Conservation (phyloP, 2,329 filamentous ascomycete species). For the Xylaria sp. region DNA sequence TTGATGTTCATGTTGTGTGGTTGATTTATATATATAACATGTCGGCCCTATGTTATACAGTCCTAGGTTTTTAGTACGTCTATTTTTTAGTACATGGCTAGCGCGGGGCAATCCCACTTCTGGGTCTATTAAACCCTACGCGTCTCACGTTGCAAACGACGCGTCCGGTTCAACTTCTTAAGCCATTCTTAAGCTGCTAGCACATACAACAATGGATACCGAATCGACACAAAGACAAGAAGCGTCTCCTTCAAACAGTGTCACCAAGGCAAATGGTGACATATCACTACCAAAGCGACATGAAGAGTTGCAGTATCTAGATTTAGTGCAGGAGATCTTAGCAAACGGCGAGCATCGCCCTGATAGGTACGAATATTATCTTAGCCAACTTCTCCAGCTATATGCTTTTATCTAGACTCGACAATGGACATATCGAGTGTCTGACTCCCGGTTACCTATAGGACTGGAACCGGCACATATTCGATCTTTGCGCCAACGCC, state of each 20-base stretch:
- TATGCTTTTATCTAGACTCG: neutral
- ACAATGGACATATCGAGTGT: neutral
- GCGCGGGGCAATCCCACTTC: slow-evolving; percentile 26
- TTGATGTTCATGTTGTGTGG: neutral
- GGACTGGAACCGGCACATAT: slow-evolving; percentile 92
- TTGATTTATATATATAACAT: neutral
- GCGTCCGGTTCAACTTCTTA: slow-evolving; percentile 17
- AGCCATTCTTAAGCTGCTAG: neutral
- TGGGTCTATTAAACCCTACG: slow-evolving; percentile 29
- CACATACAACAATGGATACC: slow-evolving; percentile 25
- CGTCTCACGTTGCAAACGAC: slow-evolving; percentile 26
- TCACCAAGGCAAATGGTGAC: slow-evolving; percentile 7
- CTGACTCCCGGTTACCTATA: slow-evolving; percentile 47
- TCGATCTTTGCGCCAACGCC: slow-evolving; percentile 89
- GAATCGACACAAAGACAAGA: slow-evolving; percentile 16
- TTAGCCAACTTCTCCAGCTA: neutral
- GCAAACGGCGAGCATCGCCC: slow-evolving; percentile 85
- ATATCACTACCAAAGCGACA: slow-evolving; percentile 56
- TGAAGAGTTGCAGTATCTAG: slow-evolving; percentile 94
- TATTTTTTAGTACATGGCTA: neutral
- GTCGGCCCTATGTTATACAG: neutral
- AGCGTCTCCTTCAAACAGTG: neutral
- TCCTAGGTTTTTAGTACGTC: too few relatives aligned
- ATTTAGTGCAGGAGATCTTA: slow-evolving; percentile 87
- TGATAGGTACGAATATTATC: slow-evolving; percentile 69